Evolutionary conservation across 2,329 filamentous ascomycete species (phyloP).

Genomic region (Aspergillus sp.): DNA sequence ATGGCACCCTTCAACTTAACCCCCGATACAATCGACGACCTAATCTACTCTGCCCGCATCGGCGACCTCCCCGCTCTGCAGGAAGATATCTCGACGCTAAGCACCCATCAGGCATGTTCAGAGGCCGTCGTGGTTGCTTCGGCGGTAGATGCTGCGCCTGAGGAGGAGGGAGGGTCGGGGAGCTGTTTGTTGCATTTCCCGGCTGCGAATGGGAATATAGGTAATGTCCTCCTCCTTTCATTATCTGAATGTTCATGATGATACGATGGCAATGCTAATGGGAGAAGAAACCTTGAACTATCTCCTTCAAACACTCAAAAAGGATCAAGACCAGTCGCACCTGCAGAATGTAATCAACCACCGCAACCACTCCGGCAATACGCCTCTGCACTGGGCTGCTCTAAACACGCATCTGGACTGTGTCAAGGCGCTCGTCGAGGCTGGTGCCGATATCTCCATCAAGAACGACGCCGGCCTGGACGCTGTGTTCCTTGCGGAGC

Average conservation of each 20-base stretch:
- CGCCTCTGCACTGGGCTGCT: conserved; percentile 86
- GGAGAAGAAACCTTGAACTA: conserved; percentile 40
- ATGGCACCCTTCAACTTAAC: conserved; percentile 40
- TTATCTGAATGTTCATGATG: neutral
- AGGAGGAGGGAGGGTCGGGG: conserved; percentile 54
- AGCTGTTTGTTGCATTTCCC: conserved; percentile 70
- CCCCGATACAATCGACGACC: conserved; percentile 80
- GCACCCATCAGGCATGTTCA: conserved; percentile 52
- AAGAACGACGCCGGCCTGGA: conserved; percentile 81
- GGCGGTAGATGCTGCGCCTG: conserved; percentile 65
- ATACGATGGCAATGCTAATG: neutral
- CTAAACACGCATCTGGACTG: conserved; percentile 76
- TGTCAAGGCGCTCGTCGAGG: conserved; percentile 67
- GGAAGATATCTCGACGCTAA: conserved; percentile 50
- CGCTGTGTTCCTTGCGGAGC: conserved; percentile 64
- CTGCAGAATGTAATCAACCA: conserved; percentile 33
- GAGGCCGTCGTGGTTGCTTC: conserved; percentile 58
- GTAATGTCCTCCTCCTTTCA: conserved; percentile 41
- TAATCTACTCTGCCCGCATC: conserved; percentile 75
- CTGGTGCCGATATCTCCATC: conserved; percentile 67
- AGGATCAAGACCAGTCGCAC: conserved; percentile 10
- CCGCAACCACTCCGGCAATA: conserved; percentile 78
- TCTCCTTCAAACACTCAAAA: conserved; percentile 37
- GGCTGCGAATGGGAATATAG: conserved; percentile 76
- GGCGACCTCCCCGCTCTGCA: conserved; percentile 67